A percentile compares a stretch with the other conserved stretches of the same genome.
Evolutionary conservation across 768 basidiomycete genomes (phyloP).

Genomic region (Terana coerulea): DNA sequence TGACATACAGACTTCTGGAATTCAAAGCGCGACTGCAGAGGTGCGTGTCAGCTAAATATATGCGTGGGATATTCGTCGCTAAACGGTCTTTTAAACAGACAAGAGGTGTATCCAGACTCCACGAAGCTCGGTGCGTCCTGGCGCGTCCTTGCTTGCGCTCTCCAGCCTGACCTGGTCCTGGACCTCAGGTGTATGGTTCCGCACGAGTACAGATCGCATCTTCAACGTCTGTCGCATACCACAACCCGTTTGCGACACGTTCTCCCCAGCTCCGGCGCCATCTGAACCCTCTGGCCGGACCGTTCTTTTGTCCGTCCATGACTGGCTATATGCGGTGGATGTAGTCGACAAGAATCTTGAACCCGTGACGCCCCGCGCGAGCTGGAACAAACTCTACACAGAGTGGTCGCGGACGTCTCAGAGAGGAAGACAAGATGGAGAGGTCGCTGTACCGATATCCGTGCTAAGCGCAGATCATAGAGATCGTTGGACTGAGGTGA

Average conservation of each 20-base stretch:
- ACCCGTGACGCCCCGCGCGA: conserved; percentile 30
- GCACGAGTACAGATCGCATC: conserved; percentile 50
- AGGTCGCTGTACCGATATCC: conserved; percentile 59
- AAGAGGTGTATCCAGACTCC: conserved; percentile 66
- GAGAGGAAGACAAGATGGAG: conserved; percentile 45
- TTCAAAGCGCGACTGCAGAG: conserved; percentile 64
- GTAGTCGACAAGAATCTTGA: conserved; percentile 45
- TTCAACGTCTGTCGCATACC: conserved; percentile 84
- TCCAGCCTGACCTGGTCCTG: too few species aligned
- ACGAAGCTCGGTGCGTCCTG: conserved; percentile 56
- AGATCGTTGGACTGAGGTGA: conserved; percentile 77
- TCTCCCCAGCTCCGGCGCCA: conserved; percentile 46
- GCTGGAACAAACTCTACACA: conserved; percentile 44
- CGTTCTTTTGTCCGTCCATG: conserved; percentile 66
- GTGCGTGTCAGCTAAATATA: conserved; percentile 40
- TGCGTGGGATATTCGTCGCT: neutral
- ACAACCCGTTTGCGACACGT: conserved; percentile 55
- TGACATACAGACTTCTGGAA: conserved; percentile 65
- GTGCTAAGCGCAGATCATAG: conserved; percentile 76
- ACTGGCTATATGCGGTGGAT: conserved; percentile 77
- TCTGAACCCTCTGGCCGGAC: conserved; percentile 48
- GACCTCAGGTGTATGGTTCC: conserved; percentile 51
- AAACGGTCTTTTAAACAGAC: conserved; percentile 37
- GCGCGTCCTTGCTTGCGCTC: neutral
- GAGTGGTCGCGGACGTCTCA: conserved; percentile 55